phyloP scores from a whole-genome alignment of 345 rosid species.

The Salix udensis region DNA sequence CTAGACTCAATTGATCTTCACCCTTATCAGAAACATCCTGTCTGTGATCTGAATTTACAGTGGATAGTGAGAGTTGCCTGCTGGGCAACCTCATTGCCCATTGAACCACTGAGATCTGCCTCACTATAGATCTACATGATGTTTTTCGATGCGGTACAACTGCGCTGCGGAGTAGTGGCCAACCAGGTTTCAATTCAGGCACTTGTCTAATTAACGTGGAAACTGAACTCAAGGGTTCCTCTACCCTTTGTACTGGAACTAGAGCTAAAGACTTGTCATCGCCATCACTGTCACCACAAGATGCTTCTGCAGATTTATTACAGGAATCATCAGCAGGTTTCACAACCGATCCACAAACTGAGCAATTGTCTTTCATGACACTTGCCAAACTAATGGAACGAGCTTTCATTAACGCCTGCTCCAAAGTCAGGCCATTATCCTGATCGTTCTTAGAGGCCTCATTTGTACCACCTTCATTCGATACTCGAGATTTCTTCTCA shows the following conservation, averaged over 20 bases:
- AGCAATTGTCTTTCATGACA: conserved; percentile 39
- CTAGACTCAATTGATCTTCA: conserved; percentile 1
- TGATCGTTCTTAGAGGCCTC: conserved; percentile 20
- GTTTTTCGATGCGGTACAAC: conserved; percentile 27
- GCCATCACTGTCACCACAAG: conserved; percentile 17
- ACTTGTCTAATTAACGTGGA: conserved; percentile 40
- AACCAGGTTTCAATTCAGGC: conserved; percentile 68
- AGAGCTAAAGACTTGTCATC: conserved; percentile 48
- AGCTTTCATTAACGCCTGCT: conserved; percentile 42
- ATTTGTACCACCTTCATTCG: conserved; percentile 32
- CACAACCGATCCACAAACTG: conserved; percentile 49
- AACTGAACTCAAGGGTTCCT: conserved; percentile 36
- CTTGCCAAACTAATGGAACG: conserved; percentile 27
- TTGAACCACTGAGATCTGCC: conserved; percentile 42
- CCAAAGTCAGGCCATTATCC: conserved; percentile 34
- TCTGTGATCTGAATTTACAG: conserved; percentile 5
- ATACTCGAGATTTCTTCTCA: conserved; percentile 45
- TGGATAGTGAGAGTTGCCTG: conserved; percentile 15
- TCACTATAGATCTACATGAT: conserved; percentile 33
- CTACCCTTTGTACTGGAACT: conserved; percentile 42
- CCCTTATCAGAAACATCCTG: not conserved
- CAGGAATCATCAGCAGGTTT: conserved; percentile 19
- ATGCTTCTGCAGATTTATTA: conserved; percentile 24
- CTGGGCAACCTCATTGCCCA: conserved; percentile 30
- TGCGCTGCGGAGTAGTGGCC: conserved; percentile 74